phyloP scores from a whole-genome alignment of 345 rosid species.

The Bruguiera sexangula region DNA sequence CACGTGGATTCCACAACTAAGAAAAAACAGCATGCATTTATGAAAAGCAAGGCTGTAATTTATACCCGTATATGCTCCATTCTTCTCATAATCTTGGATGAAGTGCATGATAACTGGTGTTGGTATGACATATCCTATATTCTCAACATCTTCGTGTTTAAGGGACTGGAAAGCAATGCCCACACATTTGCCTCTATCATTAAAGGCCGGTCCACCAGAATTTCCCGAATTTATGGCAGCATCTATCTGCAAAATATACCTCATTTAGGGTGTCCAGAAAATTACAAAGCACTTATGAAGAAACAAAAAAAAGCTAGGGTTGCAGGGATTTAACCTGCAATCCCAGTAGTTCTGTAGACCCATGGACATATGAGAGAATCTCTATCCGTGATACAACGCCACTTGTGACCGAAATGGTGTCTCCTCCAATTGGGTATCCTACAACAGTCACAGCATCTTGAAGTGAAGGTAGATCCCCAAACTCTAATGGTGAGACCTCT shows the following conservation, averaged over 20 bases:
- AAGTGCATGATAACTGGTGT: constrained; percentile 91
- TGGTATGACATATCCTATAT: constrained; percentile 93
- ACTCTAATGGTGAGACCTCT: constrained; percentile 78
- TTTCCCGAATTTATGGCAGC: constrained; percentile 99
- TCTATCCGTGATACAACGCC: constrained; percentile 95
- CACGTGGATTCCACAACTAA: neutral
- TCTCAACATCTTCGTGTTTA: constrained; percentile 91
- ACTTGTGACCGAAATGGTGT: constrained; percentile 93
- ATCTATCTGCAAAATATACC: constrained; percentile 59
- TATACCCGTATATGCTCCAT: constrained; percentile 80
- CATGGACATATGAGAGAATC: constrained; percentile 88
- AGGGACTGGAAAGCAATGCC: constrained; percentile 98
- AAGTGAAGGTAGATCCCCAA: constrained; percentile 88
- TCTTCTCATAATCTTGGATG: constrained; percentile 87
- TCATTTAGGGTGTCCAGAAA: neutral
- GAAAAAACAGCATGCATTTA: neutral
- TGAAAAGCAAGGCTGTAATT: neutral
- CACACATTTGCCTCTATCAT: constrained; percentile 82
- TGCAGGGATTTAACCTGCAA: constrained; percentile 52
- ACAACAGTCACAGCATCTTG: constrained; percentile 98
- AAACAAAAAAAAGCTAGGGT: neutral
- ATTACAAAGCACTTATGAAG: neutral
- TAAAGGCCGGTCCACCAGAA: constrained; percentile 97
- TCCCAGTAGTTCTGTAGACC: constrained; percentile 91
- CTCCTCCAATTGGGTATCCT: constrained; percentile 96